Base-by-base conservation (phyloP, 1,284 basidiomycete species). In the Sporisorium iseilematis-ciliati region DNA sequence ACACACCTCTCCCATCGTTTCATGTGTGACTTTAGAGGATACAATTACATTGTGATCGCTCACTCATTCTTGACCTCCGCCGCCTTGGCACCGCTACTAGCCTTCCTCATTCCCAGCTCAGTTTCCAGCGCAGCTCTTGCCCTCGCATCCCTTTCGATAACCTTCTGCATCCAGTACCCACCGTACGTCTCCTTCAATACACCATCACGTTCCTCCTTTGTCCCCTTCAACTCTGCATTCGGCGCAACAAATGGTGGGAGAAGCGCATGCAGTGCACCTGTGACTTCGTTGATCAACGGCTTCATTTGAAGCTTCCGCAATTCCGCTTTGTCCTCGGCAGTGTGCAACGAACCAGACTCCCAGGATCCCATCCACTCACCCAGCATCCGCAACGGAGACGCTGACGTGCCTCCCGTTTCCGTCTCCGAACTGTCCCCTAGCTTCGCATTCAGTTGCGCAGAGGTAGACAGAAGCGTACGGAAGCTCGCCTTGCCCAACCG, bases 401-500 rank as follows among this genome's bases (percentile, higher is more conserved):
- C 58, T 1, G 68, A 31, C 18, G 48, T 12, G 68, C 33, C 25
- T 60, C 45, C 2, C n/a, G n/a, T n/a, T n/a, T 43, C 20, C 35
- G 48, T 56, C n/a, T 70, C 53, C 16, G 55, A 46, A 23, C 51
- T 53, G 7, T 72, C 65, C 29, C 60, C 62, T 29, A 72, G 61
- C 31, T 57, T 57, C 14, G 67, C 68, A 21, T 65, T 60, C 43
- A 71, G 58, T 45, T 64, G 59, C 31, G 67, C 45, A 31, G 69
- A 65, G 25, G 35, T 54, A 12, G 68, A 67, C n/a, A 82, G 73
- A 2, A 82, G 46, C n/a, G 75, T 68, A 25, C 75, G 75, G 67
- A 82, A 77, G 42, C 78, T 77, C 40, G 78, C 72, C 40, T 75
- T 77, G 26, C 83, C 83, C 12, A 84, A 65, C 12, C 72, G 65